Evolutionary conservation across 139 green algal genomes (phyloP), one percentile per base, ranked within the genome.

Genomic region (Tetratostichococcus sp.): DNA sequence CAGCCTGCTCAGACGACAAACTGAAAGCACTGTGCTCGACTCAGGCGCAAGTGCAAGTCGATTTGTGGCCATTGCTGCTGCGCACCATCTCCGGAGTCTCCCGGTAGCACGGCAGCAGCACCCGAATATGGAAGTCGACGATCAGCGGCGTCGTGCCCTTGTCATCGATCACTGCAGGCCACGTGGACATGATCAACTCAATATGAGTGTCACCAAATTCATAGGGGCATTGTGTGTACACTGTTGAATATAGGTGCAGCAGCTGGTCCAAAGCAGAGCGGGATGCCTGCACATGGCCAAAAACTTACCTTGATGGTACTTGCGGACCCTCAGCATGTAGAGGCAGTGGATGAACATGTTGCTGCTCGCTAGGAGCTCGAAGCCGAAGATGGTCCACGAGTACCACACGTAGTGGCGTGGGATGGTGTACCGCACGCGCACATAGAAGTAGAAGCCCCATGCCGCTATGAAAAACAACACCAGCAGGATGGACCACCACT

Each of bases 81-180:
- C 39, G 35, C 70, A 75, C 70, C 22, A 75, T 75, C 19, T 75
- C 70, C 43, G 65, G 43, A n/a, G 70, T 30, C 43, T 75, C 70
- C 30, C 25, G 69, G 70, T 75, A 75, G 43, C 70, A 75, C 2
- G 70, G 70, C 11, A 75, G 23, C 42, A 75, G 43, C 28, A 75
- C 70, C 22, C 65, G 70, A n/a, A 62, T 17, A 50, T 50, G 14
- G 43, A 50, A 50, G 31, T 65, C 4, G 35, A 43, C 16, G 50
- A 62, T 62, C 14, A 62, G 50, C 50, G 50, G 50, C 17, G 14
- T 25, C 14, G 4, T 62, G 50, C 50, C 50, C 50, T 62, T 26
- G 19, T 65, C 65, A 35, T 82, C 84, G 30, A 85, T 58, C 28
- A 75, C 81, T 76, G 72, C 65, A 65, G 58, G 31, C 32, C 33